Percentiles rank a stretch among this genome's conserved stretches.
Evolutionary conservation across 495 filamentous ascomycete species (phyloP).

Genomic region (Thermothielavioides terrestris): DNA sequence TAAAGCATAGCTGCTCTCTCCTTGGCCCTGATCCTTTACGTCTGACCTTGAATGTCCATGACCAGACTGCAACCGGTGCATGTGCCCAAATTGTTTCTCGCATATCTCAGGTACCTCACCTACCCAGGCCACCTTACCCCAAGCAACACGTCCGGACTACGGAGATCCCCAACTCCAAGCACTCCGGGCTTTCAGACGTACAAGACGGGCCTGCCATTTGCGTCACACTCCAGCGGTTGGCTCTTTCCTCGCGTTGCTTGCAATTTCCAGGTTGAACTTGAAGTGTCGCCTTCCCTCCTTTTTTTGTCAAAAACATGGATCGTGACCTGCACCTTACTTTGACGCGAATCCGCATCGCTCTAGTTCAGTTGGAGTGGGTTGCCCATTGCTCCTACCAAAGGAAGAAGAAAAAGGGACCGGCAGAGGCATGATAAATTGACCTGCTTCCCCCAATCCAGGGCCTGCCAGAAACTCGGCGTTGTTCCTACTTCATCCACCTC

Average conservation of each 20-base stretch:
- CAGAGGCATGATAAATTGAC: no score
- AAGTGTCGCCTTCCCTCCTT: neutral
- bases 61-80: no score
- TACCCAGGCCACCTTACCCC: no score
- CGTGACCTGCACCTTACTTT: constrained; percentile 23
- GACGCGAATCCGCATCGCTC: constrained; percentile 26
- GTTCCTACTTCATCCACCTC: constrained; percentile 1
- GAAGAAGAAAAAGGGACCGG: neutral
- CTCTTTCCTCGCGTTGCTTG: no score
- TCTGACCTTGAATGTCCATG: no score
- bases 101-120: no score
- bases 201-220: neutral
- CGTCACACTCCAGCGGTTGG: neutral
- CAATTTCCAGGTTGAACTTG: neutral
- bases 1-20: no score
- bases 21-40: no score
- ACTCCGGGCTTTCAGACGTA: neutral
- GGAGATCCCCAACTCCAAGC: constrained; percentile 26
- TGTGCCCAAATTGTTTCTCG: neutral
- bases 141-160: constrained; percentile 13
- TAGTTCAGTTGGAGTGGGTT: constrained; percentile 29
- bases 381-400: neutral
- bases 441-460: constrained; percentile 3
- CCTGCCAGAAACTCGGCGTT: constrained; percentile 14
- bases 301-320: constrained; percentile 18